These are phyloP conservation scores for Nicotiana obtusifolia DNA, from an alignment of 257 asterid genomes.

Conservation along the genomic window DNA sequence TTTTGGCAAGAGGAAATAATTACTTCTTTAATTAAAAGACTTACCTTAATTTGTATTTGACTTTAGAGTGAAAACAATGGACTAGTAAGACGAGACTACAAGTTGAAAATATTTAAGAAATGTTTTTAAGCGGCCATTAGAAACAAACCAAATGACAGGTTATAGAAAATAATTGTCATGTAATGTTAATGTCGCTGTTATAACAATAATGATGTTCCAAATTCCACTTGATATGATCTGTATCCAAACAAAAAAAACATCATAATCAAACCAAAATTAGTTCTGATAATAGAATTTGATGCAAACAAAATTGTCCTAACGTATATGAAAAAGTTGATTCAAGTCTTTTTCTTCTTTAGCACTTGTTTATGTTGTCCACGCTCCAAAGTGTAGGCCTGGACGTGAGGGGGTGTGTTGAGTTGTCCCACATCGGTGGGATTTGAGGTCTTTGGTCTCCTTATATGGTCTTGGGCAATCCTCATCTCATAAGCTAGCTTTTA, in stretches of 20 bases:
- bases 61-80: background rate
- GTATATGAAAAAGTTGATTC: background rate
- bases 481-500: no score
- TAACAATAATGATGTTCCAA: background rate
- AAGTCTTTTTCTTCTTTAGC: slow-evolving; percentile 17
- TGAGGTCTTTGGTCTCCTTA: no score
- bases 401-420: no score
- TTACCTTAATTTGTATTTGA: background rate
- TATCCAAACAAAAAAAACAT: slow-evolving; percentile 5
- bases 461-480: no score
- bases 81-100: background rate
- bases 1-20: background rate
- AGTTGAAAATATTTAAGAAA: background rate
- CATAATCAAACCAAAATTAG: slow-evolving; percentile 6
- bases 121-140: background rate
- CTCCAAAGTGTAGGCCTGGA: no score
- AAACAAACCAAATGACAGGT: background rate
- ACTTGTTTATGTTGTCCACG: background rate
- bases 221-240: slow-evolving; percentile 4
- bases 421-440: no score
- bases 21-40: background rate
- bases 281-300: background rate
- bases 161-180: background rate
- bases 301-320: slow-evolving; percentile 7
- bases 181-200: no score